Evolutionary conservation across 805 yeast genomes (phyloP).

Genomic region (Yarrowia deformans): DNA sequence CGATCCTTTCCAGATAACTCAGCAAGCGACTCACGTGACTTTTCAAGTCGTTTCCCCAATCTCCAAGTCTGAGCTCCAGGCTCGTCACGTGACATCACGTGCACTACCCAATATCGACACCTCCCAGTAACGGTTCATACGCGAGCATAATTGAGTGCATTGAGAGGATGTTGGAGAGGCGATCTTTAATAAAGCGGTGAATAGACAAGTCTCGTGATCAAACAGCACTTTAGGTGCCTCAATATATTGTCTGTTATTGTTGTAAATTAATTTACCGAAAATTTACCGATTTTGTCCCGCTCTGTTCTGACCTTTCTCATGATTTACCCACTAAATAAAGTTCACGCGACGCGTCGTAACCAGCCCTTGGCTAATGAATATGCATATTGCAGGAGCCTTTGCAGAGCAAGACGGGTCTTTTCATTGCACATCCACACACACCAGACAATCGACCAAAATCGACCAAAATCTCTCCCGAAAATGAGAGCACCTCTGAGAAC

Average conservation of each 20-base stretch:
- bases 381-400: neutral
- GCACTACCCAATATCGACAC: neutral
- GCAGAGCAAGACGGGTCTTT: neutral
- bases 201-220: no score
- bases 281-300: neutral
- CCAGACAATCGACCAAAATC: neutral
- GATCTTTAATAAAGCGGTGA: no score
- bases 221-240: no score
- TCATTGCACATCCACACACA: neutral
- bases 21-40: no score
- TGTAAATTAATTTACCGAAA: neutral
- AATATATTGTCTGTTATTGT: no score
- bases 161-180: no score
- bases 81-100: conserved; percentile 1
- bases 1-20: no score
- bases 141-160: neutral
- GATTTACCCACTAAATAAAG: neutral
- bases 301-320: no score
- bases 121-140: neutral
- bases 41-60: no score
- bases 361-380: conserved; percentile 19
- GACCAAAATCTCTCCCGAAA: neutral
- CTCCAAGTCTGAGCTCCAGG: no score
- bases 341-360: conserved; percentile 26
- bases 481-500: conserved; percentile 11